These are phyloP conservation scores for Geum urbanum DNA, from an alignment of 306 rosid genomes.

Conservation along the genomic window DNA sequence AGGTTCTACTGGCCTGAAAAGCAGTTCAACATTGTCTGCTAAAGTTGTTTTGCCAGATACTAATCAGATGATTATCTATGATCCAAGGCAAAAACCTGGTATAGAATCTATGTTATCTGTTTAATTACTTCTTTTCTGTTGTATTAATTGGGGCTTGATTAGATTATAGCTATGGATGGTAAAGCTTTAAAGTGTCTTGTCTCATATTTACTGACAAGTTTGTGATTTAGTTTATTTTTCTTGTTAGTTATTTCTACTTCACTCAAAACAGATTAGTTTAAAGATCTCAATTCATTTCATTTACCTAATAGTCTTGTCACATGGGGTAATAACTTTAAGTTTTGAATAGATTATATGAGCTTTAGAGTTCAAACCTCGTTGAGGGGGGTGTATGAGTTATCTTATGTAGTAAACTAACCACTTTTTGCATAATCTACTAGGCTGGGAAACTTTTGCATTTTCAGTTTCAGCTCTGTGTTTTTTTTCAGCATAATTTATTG, in stretches of 20 bases:
- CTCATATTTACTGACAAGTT: too few relatives aligned
- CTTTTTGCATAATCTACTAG: not conserved
- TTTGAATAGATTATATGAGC: not conserved
- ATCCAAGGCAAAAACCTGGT: conserved; percentile 82
- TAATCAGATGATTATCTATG: conserved; percentile 77
- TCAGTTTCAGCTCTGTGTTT: not conserved
- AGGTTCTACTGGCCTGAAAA: conserved; percentile 32
- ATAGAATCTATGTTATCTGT: conserved; percentile 12
- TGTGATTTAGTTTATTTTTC: too few relatives aligned
- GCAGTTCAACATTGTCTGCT: conserved; percentile 41
- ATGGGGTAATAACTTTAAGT: not conserved
- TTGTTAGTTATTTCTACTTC: not conserved
- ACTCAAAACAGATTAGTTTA: not conserved
- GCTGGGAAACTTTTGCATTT: not conserved
- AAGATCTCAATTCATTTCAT: not conserved
- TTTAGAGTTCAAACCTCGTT: not conserved
- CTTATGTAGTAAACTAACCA: not conserved
- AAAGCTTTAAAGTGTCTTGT: not conserved
- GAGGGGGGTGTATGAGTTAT: not conserved
- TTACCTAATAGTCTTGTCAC: not conserved
- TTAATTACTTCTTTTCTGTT: not conserved
- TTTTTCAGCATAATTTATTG: not conserved
- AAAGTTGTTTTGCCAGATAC: conserved; percentile 76
- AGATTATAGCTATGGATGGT: not conserved
- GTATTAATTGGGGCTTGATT: not conserved